Percentiles rank a stretch among this genome's conserved stretches.
Evolutionary conservation across 805 yeast genomes (phyloP).

Genomic region (Priceomyces haplophilus): DNA sequence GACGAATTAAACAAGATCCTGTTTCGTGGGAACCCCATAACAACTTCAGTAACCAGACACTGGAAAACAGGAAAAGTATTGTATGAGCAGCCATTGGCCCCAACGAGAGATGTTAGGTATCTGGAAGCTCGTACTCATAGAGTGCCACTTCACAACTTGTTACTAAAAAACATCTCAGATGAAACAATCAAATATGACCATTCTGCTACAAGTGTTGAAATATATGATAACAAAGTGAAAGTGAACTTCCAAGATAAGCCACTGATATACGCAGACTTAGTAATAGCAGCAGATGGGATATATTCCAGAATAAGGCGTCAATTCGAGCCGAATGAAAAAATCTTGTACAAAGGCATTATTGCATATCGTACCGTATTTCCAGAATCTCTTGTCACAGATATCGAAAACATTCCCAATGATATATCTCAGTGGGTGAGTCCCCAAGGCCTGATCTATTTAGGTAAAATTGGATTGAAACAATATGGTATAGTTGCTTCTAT

Average conservation of each 20-base stretch:
- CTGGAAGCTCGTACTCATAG: slow-evolving; percentile 9
- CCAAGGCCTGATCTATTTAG: background rate
- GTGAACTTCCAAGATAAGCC: slow-evolving; percentile 1
- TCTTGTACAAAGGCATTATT: slow-evolving; percentile 10
- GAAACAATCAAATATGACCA: slow-evolving; percentile 8
- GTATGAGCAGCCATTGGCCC: slow-evolving; percentile 1
- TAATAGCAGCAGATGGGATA: slow-evolving; percentile 12
- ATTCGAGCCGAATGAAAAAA: slow-evolving; percentile 1
- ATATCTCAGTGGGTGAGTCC: slow-evolving; percentile 7
- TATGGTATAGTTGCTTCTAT: slow-evolving; percentile 6
- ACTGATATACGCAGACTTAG: slow-evolving; percentile 5
- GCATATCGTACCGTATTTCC: slow-evolving; percentile 11
- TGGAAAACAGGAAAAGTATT: slow-evolving; percentile 7
- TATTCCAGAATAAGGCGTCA: slow-evolving; percentile 11
- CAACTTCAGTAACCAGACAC: slow-evolving; percentile 3
- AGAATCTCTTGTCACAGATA: slow-evolving; percentile 2
- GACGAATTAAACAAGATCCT: slow-evolving; percentile 4
- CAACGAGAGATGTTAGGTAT: background rate
- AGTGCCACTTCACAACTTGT: slow-evolving; percentile 10
- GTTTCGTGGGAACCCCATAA: slow-evolving; percentile 2
- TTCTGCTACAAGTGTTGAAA: slow-evolving; percentile 2
- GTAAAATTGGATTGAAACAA: slow-evolving; percentile 4
- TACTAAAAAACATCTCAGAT: slow-evolving; percentile 17
- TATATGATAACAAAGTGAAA: slow-evolving; percentile 1
- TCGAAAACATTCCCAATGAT: slow-evolving; percentile 8